Base-by-base conservation (phyloP, 129 eudicot species). In the Scalesia atractyloides region DNA sequence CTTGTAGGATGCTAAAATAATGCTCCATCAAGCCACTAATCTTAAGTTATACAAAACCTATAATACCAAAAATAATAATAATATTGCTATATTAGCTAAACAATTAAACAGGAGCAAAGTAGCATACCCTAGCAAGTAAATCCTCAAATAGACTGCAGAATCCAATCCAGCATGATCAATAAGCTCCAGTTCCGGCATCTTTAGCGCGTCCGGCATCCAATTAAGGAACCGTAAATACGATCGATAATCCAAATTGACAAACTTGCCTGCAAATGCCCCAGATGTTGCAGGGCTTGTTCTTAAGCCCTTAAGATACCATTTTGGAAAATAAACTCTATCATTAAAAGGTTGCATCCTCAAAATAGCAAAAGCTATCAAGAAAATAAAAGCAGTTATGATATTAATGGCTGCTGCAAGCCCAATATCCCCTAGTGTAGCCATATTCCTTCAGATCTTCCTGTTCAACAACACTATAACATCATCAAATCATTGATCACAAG, bases 171-270 rank as follows among this genome's bases (percentile, higher is more conserved):
- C 97, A 74, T 91, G 97, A 47, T 88, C 92, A 65, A 91, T 88
- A 53, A 91, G 97, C 85, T 91, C 97, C 1, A 81, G 88, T 62
- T 91, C 97, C 0, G 97, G 97, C 97, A 91, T 91, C 74, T 76
- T 86, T 16, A 91, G 86, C n/a, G 95, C 97, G 68, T 88, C 97
- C 13, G 97, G 95, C 85, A 88, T 82, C 97, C 97, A 91, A 76
- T 88, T 91, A 74, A 88, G 74, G 65, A 91, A 91, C 81, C 70
- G 79, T 9, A 81, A 5, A 67, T 91, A 91, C 0, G 97, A 70
- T 24, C 87, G 83, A 77, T 81, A 86, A 65, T 91, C 97, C 88
- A 91, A 67, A 76, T 91, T 91, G 33, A 91, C 88, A 78, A 91
- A 86, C 82, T 82, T 88, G 82, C 59, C 68, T 58, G 82, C 95